phyloP scores from a whole-genome alignment of 805 yeast genomes.

The Metschnikowia cubensis region DNA sequence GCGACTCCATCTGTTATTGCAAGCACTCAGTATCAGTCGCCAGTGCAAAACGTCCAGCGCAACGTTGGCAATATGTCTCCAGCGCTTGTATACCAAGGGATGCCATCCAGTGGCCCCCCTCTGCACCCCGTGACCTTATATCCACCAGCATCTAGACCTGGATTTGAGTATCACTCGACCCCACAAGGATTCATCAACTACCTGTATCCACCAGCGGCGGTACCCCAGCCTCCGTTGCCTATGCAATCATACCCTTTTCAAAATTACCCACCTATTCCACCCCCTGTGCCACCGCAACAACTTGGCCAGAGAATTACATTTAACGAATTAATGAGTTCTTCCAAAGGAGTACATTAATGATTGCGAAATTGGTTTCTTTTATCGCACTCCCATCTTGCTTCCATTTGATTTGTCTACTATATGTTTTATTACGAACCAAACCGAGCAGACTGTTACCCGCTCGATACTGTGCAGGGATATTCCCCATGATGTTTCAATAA shows the following conservation, averaged over 20 bases:
- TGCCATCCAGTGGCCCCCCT: slow-evolving; percentile 21
- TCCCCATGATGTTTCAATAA: background rate
- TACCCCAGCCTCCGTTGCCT: slow-evolving; percentile 16
- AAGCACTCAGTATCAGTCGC: background rate
- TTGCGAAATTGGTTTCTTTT: background rate
- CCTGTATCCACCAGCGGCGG: slow-evolving; percentile 22
- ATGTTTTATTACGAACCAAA: background rate
- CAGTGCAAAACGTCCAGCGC: slow-evolving; percentile 1
- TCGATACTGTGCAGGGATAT: background rate
- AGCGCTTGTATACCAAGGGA: slow-evolving; percentile 18
- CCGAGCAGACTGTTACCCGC: background rate
- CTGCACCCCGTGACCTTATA: slow-evolving; percentile 34
- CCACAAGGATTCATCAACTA: slow-evolving; percentile 34
- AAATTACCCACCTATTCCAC: slow-evolving; percentile 13
- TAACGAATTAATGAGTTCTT: slow-evolving; percentile 35
- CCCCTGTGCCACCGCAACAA: slow-evolving; percentile 7
- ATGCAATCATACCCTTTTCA: slow-evolving; percentile 16
- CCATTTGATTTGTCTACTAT: background rate
- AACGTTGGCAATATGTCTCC: slow-evolving; percentile 12
- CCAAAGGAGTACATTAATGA: slow-evolving; percentile 8
- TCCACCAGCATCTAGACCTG: slow-evolving; percentile 23
- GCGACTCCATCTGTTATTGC: background rate
- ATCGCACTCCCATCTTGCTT: background rate
- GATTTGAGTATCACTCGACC: slow-evolving; percentile 28
- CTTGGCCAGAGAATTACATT: slow-evolving; percentile 28